Evolutionary conservation across 192 early-diverging fungal genomes (phyloP).

Genomic region (Funneliformis geosporum): DNA sequence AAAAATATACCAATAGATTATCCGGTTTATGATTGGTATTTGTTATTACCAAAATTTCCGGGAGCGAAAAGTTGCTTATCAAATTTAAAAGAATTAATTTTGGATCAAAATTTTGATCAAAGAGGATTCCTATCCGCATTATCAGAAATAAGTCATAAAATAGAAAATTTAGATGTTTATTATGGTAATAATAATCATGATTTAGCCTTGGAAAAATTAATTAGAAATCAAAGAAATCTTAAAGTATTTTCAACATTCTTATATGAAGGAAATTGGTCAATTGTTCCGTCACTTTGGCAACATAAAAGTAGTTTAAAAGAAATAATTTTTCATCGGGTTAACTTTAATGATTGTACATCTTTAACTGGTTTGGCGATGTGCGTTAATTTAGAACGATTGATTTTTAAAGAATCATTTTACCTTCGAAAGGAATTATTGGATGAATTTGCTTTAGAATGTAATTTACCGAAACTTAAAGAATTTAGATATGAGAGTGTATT

Average conservation of each 20-base stretch:
- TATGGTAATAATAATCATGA: not conserved
- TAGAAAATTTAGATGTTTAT: not conserved
- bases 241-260: not conserved
- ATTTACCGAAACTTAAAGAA: not conserved
- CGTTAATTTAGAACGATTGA: not conserved
- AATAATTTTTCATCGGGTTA: not conserved
- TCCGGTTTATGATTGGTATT: not conserved
- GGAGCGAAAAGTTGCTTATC: not conserved
- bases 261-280: not conserved
- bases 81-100: not conserved
- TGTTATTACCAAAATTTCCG: not conserved
- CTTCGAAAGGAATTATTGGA: not conserved
- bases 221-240: not conserved
- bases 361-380: not conserved
- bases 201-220: not conserved
- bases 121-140: not conserved
- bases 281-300: not conserved
- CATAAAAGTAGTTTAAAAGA: not conserved
- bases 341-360: not conserved
- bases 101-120: not conserved
- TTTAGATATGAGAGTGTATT: not conserved
- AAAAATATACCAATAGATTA: not conserved
- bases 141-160: not conserved
- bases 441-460: not conserved
- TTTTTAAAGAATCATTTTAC: not conserved